Percentiles rank a stretch among this genome's conserved stretches.
Conservation (phyloP, 2,329 filamentous ascomycete genomes). For the Clonostachys chloroleuca region DNA sequence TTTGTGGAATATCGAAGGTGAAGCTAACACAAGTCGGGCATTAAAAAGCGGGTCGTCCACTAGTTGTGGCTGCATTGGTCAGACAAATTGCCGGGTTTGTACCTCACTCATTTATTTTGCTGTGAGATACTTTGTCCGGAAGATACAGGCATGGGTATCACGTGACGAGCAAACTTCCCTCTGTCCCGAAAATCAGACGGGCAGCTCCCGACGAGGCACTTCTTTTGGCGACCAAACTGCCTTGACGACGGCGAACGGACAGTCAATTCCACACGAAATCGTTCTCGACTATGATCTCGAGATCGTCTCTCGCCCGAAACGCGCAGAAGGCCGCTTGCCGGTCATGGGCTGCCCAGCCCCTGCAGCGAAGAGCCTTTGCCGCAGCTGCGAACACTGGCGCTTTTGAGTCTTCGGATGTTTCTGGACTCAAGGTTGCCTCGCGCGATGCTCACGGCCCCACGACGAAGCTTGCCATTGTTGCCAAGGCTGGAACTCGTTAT, state of each 20-base stretch:
- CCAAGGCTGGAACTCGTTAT: slow-evolving; percentile 92
- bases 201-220: slow-evolving; percentile 36
- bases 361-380: slow-evolving; percentile 50
- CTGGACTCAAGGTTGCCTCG: slow-evolving; percentile 88
- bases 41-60: too few relatives aligned
- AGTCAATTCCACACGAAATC: slow-evolving; percentile 52
- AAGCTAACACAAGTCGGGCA: too few relatives aligned
- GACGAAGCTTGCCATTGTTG: slow-evolving; percentile 84
- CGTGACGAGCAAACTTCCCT: slow-evolving; percentile 27
- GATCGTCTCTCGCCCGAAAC: slow-evolving; percentile 54
- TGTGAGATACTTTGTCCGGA: not conserved
- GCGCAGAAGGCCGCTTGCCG: slow-evolving; percentile 53
- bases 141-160: slow-evolving; percentile 16
- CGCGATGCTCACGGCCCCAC: slow-evolving; percentile 86
- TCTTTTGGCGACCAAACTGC: slow-evolving; percentile 31
- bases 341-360: slow-evolving; percentile 50
- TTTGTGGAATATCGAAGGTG: too few relatives aligned
- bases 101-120: too few relatives aligned
- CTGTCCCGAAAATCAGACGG: slow-evolving; percentile 37
- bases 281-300: slow-evolving; percentile 58
- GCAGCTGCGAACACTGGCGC: slow-evolving; percentile 65
- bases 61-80: too few relatives aligned
- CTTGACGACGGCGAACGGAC: slow-evolving; percentile 33
- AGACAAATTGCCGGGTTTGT: too few relatives aligned
- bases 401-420: slow-evolving; percentile 82